Base-by-base conservation (phyloP, 495 filamentous ascomycete genomes). In the Collariella sp. region DNA sequence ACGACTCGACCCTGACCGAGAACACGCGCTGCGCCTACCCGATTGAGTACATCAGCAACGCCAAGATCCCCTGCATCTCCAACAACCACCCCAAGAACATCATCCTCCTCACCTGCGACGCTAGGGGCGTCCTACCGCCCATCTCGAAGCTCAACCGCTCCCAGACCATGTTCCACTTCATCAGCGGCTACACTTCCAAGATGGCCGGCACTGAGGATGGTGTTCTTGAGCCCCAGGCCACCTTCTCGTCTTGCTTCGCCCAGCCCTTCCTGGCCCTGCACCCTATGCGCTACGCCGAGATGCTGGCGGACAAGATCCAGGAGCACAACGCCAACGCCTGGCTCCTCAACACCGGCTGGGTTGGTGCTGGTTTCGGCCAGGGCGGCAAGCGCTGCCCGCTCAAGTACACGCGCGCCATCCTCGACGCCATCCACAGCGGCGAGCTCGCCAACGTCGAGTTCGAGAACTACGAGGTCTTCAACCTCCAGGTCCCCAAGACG, bases 81-180 rank as follows among this genome's bases (percentile, higher is more conserved):
- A 76, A 83, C 52, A 86, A 81, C 71, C 93, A 97, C 80, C 93
- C 93, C 49, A 82, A 77, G 67, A 98, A 98, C 83, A 96, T 98
- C 76, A 87, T 98, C 63, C 86, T 98, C 57, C 83, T 98, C 58
- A 97, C 94, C 55, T 98, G 93, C 71, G 93, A 98, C 71, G 93
- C 94, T 56, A 87, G 94, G 61, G 93, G 94, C 75, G 93, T 97
- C 9, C 84, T 98, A 29, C 93, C 93, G 39, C 94, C 94, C 38
- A 97, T 98, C 76, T 95, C 89, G 62, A 98, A 97, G 80, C 85
- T 98, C 67, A 86, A 85, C 78, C 81, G 85, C 62, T 87, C 89
- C 64, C 93, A 98, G 76, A 95, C 88, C 67, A 97, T 98, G 91
- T 98, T 96, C 83, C 93, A 98, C 82, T 98, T 98, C 81, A 98